Conservation (phyloP, 495 filamentous ascomycete genomes). For the Tuber borchii region DNA sequence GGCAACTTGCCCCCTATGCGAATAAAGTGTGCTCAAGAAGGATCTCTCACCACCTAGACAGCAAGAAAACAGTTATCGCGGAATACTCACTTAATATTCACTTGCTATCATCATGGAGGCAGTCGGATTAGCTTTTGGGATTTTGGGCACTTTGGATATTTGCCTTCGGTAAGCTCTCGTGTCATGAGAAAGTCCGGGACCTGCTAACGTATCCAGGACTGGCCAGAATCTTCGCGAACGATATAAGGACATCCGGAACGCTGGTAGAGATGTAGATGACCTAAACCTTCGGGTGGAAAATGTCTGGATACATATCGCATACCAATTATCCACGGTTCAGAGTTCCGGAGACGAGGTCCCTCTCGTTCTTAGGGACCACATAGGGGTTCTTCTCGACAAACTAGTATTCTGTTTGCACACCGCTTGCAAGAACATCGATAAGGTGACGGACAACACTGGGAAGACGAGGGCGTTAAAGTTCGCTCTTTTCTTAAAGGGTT, state of each 20-base stretch:
- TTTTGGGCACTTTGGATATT: constrained; percentile 24
- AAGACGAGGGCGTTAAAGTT: constrained; percentile 16
- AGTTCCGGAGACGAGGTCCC: constrained; percentile 43
- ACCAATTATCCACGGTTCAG: constrained; percentile 44
- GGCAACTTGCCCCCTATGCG: not conserved
- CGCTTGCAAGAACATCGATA: constrained; percentile 36
- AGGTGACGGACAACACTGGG: constrained; percentile 30
- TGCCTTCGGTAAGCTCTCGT: constrained; percentile 21
- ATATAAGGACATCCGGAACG: constrained; percentile 32
- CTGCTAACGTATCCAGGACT: constrained; percentile 9
- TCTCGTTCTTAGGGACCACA: constrained; percentile 41
- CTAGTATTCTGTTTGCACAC: constrained; percentile 41
- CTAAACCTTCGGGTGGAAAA: constrained; percentile 42
- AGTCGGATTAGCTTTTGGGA: constrained; percentile 13
- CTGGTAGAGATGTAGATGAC: constrained; percentile 41
- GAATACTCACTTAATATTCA: not conserved
- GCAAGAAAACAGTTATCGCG: not conserved
- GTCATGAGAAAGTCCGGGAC: not conserved
- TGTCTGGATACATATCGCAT: constrained; percentile 41
- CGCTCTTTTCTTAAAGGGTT: constrained; percentile 29
- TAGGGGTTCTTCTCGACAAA: constrained; percentile 41
- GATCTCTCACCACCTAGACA: not conserved
- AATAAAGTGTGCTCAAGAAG: not conserved
- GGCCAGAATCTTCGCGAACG: constrained; percentile 16
- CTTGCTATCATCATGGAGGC: constrained; percentile 4